Base-by-base conservation (phyloP, 805 yeast genomes). In the Saturnispora hagleri region DNA sequence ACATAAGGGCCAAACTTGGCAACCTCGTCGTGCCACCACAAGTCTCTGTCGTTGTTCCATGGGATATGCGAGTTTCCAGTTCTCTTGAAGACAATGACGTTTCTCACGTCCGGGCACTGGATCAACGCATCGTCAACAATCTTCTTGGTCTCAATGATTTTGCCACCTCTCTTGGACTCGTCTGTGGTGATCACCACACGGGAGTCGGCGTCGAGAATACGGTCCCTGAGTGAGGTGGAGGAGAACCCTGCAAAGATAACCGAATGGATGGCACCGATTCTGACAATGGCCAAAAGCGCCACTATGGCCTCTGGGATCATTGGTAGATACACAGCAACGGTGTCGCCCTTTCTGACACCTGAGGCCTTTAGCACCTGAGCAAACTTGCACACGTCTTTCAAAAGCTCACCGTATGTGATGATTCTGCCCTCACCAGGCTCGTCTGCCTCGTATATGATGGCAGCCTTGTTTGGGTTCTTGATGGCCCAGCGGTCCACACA, bases 231-330 rank as follows among this genome's bases (percentile, higher is more conserved):
- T 10, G 89, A 82, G 53, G 83, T 83, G 40, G 88, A 76, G 8
- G 86, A 79, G 68, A 86, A 86, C 5, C 95, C 95, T 28, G 95
- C 95, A 71, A 86, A 86, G 33, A 86, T 84, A 36, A 86, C 93
- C 2, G 91, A 84, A 67, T 86, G 95, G 54, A 86, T 73, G 13
- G 95, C 95, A 61, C 95, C 95, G 56, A 86, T 72, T 69, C 95
- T 76, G 42, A 80, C 77, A 62, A 86, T 84, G 26, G 95, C 95
- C 68, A 86, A 70, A 73, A 86, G 69, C 27, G 93, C 80, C 52
- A 84, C 72, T 48, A 86, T 69, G 40, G 93, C 90, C 65, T 85
- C 87, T 45, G 90, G 85, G 57, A 82, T 83, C 93, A 86, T 86
- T 61, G 95, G 95, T 72, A 86, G 73, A 66, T 86, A 86, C 50